Conservation (phyloP, 495 filamentous ascomycete genomes). For the Xylaria sp. region DNA sequence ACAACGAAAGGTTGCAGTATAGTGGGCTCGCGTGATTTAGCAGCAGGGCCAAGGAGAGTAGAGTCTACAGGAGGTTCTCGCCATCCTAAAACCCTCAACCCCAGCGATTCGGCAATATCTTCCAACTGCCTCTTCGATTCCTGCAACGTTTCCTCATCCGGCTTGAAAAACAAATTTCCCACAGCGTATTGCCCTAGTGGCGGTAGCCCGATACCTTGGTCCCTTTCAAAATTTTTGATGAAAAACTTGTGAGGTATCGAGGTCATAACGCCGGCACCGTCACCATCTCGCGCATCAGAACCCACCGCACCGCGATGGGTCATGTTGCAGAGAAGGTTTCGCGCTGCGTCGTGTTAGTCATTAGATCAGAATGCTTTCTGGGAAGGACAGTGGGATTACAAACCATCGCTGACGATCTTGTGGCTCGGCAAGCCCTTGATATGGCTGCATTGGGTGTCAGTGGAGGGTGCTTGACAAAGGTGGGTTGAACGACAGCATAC, state of each 20-base stretch:
- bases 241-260: slow-evolving; percentile 99
- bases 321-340: slow-evolving; percentile 98
- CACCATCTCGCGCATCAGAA: slow-evolving; percentile 95
- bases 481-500: slow-evolving; percentile 59
- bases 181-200: slow-evolving; percentile 93
- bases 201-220: slow-evolving; percentile 85
- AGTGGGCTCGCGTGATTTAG: slow-evolving; percentile 89
- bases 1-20: slow-evolving; percentile 98
- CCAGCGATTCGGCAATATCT: slow-evolving; percentile 86
- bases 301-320: slow-evolving; percentile 98
- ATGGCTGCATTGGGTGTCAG: slow-evolving; percentile 64
- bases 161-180: slow-evolving; percentile 99
- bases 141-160: slow-evolving; percentile 83
- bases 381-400: slow-evolving; percentile 42
- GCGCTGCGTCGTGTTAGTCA: slow-evolving; percentile 62
- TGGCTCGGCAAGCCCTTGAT: slow-evolving; percentile 98
- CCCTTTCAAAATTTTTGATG: slow-evolving; percentile 94
- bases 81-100: slow-evolving; percentile 94
- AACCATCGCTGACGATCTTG: slow-evolving; percentile 99
- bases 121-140: slow-evolving; percentile 90
- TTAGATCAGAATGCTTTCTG: background rate
- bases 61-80: slow-evolving; percentile 94
- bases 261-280: slow-evolving; percentile 99
- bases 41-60: slow-evolving; percentile 89
- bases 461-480: background rate